Conservation (phyloP, 768 basidiomycete species). For the Mycena floridula region DNA sequence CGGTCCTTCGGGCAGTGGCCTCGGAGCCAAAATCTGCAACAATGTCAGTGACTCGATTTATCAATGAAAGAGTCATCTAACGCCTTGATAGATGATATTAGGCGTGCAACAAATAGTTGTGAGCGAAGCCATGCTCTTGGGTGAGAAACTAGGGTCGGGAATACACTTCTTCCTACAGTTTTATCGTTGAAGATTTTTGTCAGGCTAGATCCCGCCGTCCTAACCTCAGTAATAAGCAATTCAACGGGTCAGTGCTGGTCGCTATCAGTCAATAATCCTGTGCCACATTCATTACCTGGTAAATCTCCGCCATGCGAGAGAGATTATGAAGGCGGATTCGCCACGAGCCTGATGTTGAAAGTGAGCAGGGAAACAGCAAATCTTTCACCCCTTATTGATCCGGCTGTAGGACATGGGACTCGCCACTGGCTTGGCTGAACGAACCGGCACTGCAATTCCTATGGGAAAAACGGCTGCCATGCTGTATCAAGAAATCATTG, state of each 20-base stretch:
- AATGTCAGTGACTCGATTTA: conserved; percentile 44
- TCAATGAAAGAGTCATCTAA: conserved; percentile 2
- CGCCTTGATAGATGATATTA: conserved; percentile 42
- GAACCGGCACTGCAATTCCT: conserved; percentile 47
- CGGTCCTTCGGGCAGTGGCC: conserved; percentile 72
- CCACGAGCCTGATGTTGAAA: conserved; percentile 80
- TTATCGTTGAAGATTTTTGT: too few relatives aligned
- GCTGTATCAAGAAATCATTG: conserved; percentile 54
- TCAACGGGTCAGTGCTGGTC: conserved; percentile 84
- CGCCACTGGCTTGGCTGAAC: conserved; percentile 56
- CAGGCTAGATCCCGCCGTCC: conserved; percentile 67
- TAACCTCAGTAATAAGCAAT: conserved; percentile 82
- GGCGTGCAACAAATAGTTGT: conserved; percentile 80
- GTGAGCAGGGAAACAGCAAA: conserved; percentile 23
- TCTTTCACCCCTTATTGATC: conserved; percentile 1
- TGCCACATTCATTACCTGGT: conserved; percentile 62
- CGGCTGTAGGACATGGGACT: conserved; percentile 75
- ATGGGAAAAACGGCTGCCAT: conserved; percentile 58
- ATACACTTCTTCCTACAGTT: too few relatives aligned
- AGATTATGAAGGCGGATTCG: conserved; percentile 83
- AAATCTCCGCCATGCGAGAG: conserved; percentile 79
- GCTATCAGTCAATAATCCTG: conserved; percentile 83
- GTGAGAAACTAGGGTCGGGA: conserved; percentile 73
- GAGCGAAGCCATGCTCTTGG: conserved; percentile 88
- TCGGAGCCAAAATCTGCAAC: conserved; percentile 90